Evolutionary conservation across 139 green algal species (phyloP).

Genomic region (Chlorella vulgaris): DNA sequence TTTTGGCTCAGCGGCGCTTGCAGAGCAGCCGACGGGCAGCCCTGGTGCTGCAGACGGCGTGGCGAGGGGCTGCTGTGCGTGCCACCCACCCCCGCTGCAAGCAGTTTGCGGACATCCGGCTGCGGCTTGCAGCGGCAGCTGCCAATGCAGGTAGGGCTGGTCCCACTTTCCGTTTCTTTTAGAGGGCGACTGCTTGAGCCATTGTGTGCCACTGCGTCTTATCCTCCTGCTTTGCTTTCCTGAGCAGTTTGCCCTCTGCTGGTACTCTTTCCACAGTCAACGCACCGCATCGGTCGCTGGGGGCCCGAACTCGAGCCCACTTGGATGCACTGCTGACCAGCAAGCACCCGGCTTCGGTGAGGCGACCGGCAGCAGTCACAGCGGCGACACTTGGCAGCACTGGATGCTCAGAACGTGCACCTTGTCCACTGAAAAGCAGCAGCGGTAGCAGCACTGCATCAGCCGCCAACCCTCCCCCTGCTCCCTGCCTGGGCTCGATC

Average conservation of each 20-base stretch:
- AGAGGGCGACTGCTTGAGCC: too few species aligned
- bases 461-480: too few species aligned
- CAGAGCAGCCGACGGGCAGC: not conserved
- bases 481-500: too few species aligned
- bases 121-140: slow-evolving; percentile 45
- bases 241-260: too few species aligned
- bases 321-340: slow-evolving; percentile 59
- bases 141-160: not conserved
- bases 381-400: too few species aligned
- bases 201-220: not conserved
- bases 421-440: too few species aligned
- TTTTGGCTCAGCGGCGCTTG: slow-evolving; percentile 13
- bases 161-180: not conserved
- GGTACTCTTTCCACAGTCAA: slow-evolving; percentile 2
- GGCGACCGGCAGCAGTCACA: too few species aligned
- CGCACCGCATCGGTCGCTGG: slow-evolving; percentile 56
- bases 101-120: slow-evolving; percentile 41
- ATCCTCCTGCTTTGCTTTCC: too few species aligned
- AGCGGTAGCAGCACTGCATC: too few species aligned
- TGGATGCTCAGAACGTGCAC: too few species aligned
- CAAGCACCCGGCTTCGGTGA: slow-evolving; percentile 55
- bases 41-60: slow-evolving; percentile 58
- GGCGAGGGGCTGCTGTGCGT: slow-evolving; percentile 57
- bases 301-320: slow-evolving; percentile 53
- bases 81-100: not conserved